These are phyloP conservation scores for Fagopyrum tataricum DNA, from an alignment of 148 eudicot species.

Conservation along the genomic window DNA sequence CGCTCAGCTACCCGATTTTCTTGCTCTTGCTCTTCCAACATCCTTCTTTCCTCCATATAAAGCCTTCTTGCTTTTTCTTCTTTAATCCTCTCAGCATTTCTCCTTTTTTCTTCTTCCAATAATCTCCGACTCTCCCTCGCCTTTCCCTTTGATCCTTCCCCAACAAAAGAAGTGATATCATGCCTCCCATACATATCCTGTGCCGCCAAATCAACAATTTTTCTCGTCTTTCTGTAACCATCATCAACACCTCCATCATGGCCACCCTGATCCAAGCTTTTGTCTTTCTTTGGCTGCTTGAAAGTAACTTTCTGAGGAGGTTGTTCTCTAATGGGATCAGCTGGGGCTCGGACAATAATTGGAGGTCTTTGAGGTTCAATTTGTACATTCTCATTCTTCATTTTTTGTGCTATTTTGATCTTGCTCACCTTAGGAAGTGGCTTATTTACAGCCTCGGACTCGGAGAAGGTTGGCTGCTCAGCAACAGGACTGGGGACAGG, in stretches of 20 bases:
- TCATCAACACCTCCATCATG: slow-evolving; percentile 45
- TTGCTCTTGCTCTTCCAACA: slow-evolving; percentile 57
- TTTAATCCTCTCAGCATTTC: slow-evolving; percentile 42
- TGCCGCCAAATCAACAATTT: slow-evolving; percentile 57
- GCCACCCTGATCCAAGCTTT: slow-evolving; percentile 54
- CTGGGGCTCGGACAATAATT: slow-evolving; percentile 76
- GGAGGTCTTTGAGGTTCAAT: slow-evolving; percentile 54
- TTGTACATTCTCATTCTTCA: slow-evolving; percentile 47
- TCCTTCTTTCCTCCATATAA: slow-evolving; percentile 40
- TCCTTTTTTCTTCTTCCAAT: slow-evolving; percentile 80
- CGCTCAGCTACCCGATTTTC: slow-evolving; percentile 43
- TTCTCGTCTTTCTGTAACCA: slow-evolving; percentile 61
- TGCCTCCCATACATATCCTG: slow-evolving; percentile 35
- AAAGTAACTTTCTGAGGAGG: slow-evolving; percentile 66
- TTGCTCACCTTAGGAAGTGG: slow-evolving; percentile 57
- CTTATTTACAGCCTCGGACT: slow-evolving; percentile 50
- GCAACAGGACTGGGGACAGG: slow-evolving; percentile 38
- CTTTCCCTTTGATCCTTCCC: slow-evolving; percentile 40
- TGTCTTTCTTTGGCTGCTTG: slow-evolving; percentile 64
- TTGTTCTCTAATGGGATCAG: slow-evolving; percentile 49
- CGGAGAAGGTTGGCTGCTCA: slow-evolving; percentile 52
- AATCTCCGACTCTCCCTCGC: slow-evolving; percentile 36
- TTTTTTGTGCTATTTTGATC: slow-evolving; percentile 63
- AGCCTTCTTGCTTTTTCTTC: slow-evolving; percentile 50
- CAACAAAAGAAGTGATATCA: slow-evolving; percentile 26